Conservation (phyloP, 202 grass and related monocot species). For the Cymbopogon flexuosus region DNA sequence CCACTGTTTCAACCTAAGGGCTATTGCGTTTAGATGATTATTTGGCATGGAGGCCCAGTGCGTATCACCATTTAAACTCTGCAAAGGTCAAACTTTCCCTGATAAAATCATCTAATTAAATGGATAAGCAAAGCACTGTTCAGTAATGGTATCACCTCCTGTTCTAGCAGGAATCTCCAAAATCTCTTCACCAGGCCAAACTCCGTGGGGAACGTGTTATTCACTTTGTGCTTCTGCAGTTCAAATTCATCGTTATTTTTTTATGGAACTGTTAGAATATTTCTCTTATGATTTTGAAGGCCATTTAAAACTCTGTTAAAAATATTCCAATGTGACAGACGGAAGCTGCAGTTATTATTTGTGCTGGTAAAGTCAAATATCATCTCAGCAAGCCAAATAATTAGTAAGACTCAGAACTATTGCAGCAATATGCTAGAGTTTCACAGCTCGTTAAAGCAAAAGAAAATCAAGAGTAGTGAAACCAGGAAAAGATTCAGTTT, state of each 20-base stretch:
- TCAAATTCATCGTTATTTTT: slow-evolving; percentile 10
- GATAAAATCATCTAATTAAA: slow-evolving; percentile 25
- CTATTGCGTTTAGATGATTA: slow-evolving; percentile 55
- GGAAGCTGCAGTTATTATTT: neutral
- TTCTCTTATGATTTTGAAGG: neutral
- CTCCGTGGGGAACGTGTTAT: slow-evolving; percentile 61
- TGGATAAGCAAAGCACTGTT: slow-evolving; percentile 15
- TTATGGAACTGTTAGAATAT: neutral
- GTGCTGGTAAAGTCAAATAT: neutral
- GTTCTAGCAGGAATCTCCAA: slow-evolving; percentile 78
- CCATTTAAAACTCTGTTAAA: slow-evolving; percentile 10
- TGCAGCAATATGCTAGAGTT: neutral
- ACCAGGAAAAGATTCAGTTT: neutral
- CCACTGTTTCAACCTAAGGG: slow-evolving; percentile 65
- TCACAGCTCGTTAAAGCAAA: slow-evolving; percentile 13
- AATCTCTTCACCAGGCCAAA: slow-evolving; percentile 88
- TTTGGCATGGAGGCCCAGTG: slow-evolving; percentile 77
- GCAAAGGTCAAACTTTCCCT: slow-evolving; percentile 36
- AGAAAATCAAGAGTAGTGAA: neutral
- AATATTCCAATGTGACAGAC: neutral
- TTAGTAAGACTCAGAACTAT: neutral
- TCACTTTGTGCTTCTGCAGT: slow-evolving; percentile 72
- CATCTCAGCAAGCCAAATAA: neutral
- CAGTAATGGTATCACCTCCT: slow-evolving; percentile 56
- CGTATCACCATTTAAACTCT: slow-evolving; percentile 73